A percentile compares a stretch with the other conserved stretches of the same genome.
phyloP scores from a whole-genome alignment of 176 grass and related monocot species.

The Hsuehochloa calcarea region DNA sequence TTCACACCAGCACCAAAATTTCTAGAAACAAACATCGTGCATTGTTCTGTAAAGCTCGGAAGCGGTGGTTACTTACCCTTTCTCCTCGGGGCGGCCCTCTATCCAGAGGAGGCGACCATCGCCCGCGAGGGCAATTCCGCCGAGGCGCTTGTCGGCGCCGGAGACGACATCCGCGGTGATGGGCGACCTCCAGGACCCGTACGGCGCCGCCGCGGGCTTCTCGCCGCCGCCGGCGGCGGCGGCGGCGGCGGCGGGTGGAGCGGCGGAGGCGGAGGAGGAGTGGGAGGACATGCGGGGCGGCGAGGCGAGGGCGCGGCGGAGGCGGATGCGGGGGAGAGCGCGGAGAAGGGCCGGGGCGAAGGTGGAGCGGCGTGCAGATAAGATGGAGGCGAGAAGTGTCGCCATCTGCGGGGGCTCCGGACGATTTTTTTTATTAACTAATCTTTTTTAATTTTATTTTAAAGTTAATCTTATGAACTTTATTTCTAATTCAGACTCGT shows the following conservation, averaged over 20 bases:
- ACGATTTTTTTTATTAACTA: too few species aligned
- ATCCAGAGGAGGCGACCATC: conserved; percentile 52
- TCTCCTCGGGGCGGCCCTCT: conserved; percentile 56
- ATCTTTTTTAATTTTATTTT: too few species aligned
- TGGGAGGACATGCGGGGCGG: conserved; percentile 26
- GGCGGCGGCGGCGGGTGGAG: not conserved
- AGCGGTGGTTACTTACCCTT: conserved; percentile 33
- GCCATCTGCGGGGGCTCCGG: conserved; percentile 8
- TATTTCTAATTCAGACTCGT: too few species aligned
- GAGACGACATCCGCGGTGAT: conserved; percentile 54
- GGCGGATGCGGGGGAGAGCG: not conserved
- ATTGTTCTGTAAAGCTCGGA: not conserved
- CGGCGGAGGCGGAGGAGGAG: not conserved
- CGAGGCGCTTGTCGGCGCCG: conserved; percentile 43
- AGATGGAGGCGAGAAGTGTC: conserved; percentile 19
- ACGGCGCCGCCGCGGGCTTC: conserved; percentile 41
- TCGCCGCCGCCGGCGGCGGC: not conserved
- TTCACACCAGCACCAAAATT: not conserved
- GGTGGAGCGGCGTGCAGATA: conserved; percentile 6
- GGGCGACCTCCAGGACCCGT: conserved; percentile 54
- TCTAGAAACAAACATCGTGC: not conserved
- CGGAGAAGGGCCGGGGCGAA: conserved; percentile 7
- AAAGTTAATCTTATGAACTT: too few species aligned
- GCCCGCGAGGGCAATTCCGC: conserved; percentile 35
- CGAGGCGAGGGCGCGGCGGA: conserved; percentile 6